A percentile compares a stretch with the other conserved stretches of the same genome.
phyloP scores from a whole-genome alignment of 2,329 filamentous ascomycete genomes.

The Colletotrichum sansevieriae region DNA sequence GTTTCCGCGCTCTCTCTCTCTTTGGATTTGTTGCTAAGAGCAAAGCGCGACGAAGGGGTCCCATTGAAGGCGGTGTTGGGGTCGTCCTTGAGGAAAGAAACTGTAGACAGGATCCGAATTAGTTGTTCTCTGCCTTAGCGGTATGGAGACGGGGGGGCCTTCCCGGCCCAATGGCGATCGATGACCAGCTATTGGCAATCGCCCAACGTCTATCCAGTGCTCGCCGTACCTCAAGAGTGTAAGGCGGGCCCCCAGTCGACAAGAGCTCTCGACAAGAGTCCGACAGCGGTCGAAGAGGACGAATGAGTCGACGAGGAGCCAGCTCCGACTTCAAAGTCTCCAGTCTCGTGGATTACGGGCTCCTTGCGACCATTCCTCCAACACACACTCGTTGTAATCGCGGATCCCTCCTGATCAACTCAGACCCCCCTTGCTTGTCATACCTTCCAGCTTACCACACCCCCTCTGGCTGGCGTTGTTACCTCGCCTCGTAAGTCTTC shows the following conservation, averaged over 20 bases:
- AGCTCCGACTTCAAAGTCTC: no score
- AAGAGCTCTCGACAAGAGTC: no score
- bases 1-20: no score
- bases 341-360: background rate
- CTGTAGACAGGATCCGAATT: slow-evolving; percentile 6
- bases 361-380: slow-evolving; percentile 4
- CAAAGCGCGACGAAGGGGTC: background rate
- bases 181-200: no score
- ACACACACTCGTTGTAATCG: background rate
- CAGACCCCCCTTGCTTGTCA: slow-evolving; percentile 11
- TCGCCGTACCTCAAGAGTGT: no score
- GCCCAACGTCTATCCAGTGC: no score
- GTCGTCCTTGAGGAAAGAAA: background rate
- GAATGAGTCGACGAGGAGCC: no score
- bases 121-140: slow-evolving; percentile 12
- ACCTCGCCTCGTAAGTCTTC: no score
- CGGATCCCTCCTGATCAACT: background rate
- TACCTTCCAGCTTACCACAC: slow-evolving; percentile 18
- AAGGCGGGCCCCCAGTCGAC: no score
- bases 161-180: no score
- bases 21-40: background rate
- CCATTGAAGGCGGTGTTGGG: background rate
- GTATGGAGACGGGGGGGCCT: slow-evolving; percentile 1
- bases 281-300: no score
- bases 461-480: background rate